phyloP scores from a whole-genome alignment of 805 yeast species.

The Wickerhamomyces subpelliculosus region DNA sequence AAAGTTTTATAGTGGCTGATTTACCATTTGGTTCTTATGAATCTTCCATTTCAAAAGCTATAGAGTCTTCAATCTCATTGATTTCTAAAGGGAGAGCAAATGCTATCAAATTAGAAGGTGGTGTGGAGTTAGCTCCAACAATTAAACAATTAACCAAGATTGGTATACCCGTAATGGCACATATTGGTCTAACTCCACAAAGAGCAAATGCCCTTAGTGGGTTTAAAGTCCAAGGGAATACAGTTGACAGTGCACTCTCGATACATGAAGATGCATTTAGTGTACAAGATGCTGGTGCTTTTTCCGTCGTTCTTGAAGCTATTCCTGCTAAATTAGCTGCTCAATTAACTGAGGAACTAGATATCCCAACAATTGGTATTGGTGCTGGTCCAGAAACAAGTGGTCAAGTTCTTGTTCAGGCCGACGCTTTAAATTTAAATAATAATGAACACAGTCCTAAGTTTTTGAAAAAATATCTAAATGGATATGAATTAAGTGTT shows the following conservation, averaged over 20 bases:
- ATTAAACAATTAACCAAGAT: constrained; percentile 49
- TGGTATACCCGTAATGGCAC: constrained; percentile 90
- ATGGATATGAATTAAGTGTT: constrained; percentile 42
- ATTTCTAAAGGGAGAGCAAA: constrained; percentile 50
- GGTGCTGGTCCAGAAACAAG: constrained; percentile 85
- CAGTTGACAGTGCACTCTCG: constrained; percentile 43
- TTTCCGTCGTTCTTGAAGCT: constrained; percentile 74
- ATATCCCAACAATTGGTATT: constrained; percentile 86
- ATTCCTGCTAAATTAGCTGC: constrained; percentile 70
- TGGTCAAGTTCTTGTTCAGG: constrained; percentile 87
- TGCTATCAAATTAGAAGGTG: constrained; percentile 85
- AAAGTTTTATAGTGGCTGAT: constrained; percentile 73
- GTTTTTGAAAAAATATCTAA: constrained; percentile 67
- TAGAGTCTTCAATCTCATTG: constrained; percentile 47
- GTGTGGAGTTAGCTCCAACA: constrained; percentile 44
- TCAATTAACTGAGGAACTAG: constrained; percentile 50
- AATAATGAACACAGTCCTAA: constrained; percentile 49
- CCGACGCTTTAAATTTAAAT: constrained; percentile 73
- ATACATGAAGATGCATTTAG: constrained; percentile 62
- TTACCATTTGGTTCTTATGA: constrained; percentile 89
- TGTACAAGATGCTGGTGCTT: constrained; percentile 71
- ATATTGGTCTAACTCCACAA: constrained; percentile 91
- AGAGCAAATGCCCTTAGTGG: constrained; percentile 76
- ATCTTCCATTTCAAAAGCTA: constrained; percentile 51
- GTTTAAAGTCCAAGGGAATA: constrained; percentile 77